phyloP scores from a whole-genome alignment of 106 monocot genomes.

The Acorus gramineus region DNA sequence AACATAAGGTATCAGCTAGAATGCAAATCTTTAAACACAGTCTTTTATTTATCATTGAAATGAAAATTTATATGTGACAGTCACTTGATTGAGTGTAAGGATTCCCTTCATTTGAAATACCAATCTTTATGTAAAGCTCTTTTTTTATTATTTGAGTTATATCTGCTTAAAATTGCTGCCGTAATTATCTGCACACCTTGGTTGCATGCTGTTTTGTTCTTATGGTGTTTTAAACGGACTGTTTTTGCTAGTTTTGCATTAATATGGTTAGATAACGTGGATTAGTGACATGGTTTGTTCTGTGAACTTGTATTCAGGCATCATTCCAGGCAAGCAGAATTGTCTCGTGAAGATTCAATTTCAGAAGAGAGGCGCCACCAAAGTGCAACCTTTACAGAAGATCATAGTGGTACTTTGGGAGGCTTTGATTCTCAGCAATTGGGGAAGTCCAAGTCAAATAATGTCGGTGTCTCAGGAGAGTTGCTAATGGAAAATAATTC shows the following conservation, averaged over 20 bases:
- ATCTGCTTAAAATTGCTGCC: too few species aligned
- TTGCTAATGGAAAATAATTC: conserved; percentile 12
- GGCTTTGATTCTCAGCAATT: conserved; percentile 18
- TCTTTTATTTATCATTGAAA: too few species aligned
- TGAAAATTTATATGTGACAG: too few species aligned
- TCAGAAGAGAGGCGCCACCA: conserved; percentile 27
- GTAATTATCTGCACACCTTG: too few species aligned
- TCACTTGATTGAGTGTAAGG: too few species aligned
- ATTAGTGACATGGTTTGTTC: background rate
- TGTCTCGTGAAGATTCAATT: conserved; percentile 16
- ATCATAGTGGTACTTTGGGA: conserved; percentile 14
- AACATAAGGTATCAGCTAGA: too few species aligned
- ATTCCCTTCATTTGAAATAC: too few species aligned
- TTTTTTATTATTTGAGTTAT: too few species aligned
- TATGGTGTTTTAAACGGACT: too few species aligned
- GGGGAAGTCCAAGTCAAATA: conserved; percentile 24
- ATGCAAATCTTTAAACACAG: too few species aligned
- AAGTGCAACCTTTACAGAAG: conserved; percentile 11
- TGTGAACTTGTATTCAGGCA: conserved; percentile 13
- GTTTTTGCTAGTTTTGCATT: background rate
- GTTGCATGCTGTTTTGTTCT: too few species aligned
- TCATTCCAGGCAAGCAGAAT: conserved; percentile 36
- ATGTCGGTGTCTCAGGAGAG: conserved; percentile 23
- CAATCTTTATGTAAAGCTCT: too few species aligned
- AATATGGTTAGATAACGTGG: background rate